Percentiles rank a stretch among this genome's conserved stretches.
Evolutionary conservation across 164 flowering plant species (phyloP).

Genomic region (Pachysandra terminalis): DNA sequence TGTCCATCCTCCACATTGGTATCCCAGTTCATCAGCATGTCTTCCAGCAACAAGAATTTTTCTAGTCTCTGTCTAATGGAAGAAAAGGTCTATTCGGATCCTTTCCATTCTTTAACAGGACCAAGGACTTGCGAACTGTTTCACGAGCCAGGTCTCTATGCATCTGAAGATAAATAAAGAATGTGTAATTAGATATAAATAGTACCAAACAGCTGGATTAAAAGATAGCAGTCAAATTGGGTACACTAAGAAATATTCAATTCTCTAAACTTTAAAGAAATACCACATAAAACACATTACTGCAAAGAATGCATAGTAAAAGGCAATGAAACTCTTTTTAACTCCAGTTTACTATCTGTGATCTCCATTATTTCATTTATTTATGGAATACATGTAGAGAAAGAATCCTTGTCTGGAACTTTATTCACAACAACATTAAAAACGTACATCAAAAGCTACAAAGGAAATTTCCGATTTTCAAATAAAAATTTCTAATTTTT

Average conservation of each 20-base stretch:
- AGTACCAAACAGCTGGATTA: neutral
- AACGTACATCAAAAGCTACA: no score
- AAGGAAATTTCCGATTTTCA: neutral
- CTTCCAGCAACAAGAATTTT: slow-evolving; percentile 74
- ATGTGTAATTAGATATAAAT: neutral
- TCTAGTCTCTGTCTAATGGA: slow-evolving; percentile 55
- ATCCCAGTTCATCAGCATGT: slow-evolving; percentile 90
- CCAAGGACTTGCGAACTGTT: slow-evolving; percentile 86
- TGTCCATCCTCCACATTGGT: slow-evolving; percentile 96
- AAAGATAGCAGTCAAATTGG: neutral
- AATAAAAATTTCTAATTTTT: no score
- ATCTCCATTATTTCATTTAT: neutral
- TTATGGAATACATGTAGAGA: neutral
- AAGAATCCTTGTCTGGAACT: neutral
- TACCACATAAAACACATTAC: no score
- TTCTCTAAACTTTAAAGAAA: no score
- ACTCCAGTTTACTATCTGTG: neutral
- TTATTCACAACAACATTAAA: neutral
- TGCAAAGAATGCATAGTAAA: neutral
- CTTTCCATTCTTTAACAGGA: slow-evolving; percentile 81
- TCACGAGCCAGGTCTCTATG: slow-evolving; percentile 86
- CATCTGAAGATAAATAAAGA: slow-evolving; percentile 32
- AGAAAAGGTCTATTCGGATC: slow-evolving; percentile 57
- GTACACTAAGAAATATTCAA: no score
- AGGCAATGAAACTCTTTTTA: neutral